Percentiles rank a stretch among this genome's conserved stretches.
These are phyloP conservation scores for Neolecta irregularis DNA, from an alignment of 1,139 yeast genomes.

Conservation along the genomic window DNA sequence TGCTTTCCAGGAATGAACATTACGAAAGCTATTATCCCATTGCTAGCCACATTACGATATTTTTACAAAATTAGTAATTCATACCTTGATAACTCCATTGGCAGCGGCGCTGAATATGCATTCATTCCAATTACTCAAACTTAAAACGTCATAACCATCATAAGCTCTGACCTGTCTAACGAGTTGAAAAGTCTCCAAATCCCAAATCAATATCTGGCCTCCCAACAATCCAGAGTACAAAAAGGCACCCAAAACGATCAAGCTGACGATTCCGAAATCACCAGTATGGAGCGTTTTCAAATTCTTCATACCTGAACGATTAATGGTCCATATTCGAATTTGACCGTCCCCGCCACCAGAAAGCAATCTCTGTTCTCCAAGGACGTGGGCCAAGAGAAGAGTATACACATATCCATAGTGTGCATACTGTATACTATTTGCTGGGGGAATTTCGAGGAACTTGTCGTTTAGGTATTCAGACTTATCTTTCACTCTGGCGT, in stretches of 20 bases:
- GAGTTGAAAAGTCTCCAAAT: conserved; percentile 59
- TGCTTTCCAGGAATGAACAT: no score
- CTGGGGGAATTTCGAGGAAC: conserved; percentile 59
- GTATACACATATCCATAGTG: conserved; percentile 69
- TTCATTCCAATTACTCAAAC: no score
- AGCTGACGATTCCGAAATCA: no score
- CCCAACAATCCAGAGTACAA: conserved; percentile 65
- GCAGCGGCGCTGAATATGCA: no score
- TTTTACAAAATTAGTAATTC: no score
- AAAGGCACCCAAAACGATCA: conserved; percentile 46
- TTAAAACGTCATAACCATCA: conserved; percentile 34
- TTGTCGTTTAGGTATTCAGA: no score
- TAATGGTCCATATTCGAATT: conserved; percentile 53
- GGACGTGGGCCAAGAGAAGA: conserved; percentile 16
- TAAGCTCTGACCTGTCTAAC: conserved; percentile 32
- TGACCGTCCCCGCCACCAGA: conserved; percentile 88
- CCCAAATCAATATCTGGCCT: conserved; percentile 70
- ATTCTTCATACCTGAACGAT: no score
- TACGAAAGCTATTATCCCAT: no score
- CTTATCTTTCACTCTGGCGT: no score
- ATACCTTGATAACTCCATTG: no score
- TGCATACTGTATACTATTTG: conserved; percentile 60
- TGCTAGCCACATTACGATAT: no score
- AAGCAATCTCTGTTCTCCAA: conserved; percentile 31
- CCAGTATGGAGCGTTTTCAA: no score